These are phyloP conservation scores for Allantophomopsis cytisporea DNA, from an alignment of 2,329 filamentous ascomycete genomes.

Conservation along the genomic window DNA sequence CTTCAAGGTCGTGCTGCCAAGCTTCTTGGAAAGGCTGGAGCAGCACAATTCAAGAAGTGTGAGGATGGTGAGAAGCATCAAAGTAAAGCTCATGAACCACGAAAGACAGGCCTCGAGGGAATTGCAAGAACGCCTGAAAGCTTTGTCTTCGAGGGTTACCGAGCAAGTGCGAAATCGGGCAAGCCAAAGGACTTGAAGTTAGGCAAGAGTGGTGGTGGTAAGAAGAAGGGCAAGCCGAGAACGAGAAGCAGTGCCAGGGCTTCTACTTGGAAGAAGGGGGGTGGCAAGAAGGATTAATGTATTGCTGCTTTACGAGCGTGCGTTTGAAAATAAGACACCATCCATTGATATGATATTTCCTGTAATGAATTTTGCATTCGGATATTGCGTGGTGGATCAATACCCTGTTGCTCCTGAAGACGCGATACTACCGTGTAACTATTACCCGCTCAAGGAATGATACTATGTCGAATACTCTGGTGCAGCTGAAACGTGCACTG, in stretches of 20 bases:
- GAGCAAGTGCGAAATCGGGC: constrained; percentile 54
- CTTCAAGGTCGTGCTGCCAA: constrained; percentile 60
- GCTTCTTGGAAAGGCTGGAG: constrained; percentile 58
- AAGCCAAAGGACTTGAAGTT: constrained; percentile 48
- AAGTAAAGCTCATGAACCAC: constrained; percentile 1
- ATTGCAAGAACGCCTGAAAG: constrained; percentile 46
- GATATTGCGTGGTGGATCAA: too few relatives aligned
- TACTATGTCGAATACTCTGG: too few relatives aligned
- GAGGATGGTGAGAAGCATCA: constrained; percentile 5
- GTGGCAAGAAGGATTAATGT: constrained; percentile 17
- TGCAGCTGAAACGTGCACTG: too few relatives aligned
- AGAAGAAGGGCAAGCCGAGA: constrained; percentile 29
- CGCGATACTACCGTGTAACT: too few relatives aligned
- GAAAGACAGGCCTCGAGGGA: constrained; percentile 10
- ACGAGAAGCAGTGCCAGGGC: constrained; percentile 19
- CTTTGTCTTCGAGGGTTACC: constrained; percentile 70
- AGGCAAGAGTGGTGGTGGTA: constrained; percentile 38
- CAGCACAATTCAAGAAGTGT: constrained; percentile 21
- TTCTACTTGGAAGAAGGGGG: constrained; percentile 21
- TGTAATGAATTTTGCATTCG: too few relatives aligned
- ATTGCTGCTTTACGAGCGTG: too few relatives aligned
- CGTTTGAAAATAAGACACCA: too few relatives aligned
- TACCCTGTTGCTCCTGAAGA: too few relatives aligned
- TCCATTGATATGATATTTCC: too few relatives aligned
- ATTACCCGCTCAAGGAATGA: too few relatives aligned